A percentile compares a stretch with the other conserved stretches of the same genome.
phyloP scores from a whole-genome alignment of 1,139 yeast genomes.

The Lodderomyces theae region DNA sequence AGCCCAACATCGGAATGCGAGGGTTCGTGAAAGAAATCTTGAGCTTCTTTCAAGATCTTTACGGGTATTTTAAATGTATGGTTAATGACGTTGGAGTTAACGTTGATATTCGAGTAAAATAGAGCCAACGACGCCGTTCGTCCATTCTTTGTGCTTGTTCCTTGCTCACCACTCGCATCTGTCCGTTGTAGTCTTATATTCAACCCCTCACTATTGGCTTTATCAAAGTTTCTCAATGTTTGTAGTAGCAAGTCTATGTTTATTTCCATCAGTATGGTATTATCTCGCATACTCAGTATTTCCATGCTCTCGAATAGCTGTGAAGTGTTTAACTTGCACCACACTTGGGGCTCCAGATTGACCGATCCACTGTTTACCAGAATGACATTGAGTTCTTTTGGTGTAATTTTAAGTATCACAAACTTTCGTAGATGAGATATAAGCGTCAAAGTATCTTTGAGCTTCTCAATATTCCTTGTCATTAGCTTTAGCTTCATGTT shows the following conservation, averaged over 20 bases:
- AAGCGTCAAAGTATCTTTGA: slow-evolving; percentile 30
- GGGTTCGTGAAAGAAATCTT: slow-evolving; percentile 49
- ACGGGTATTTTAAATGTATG: slow-evolving; percentile 63
- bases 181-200: slow-evolving; percentile 52
- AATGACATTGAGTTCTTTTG: slow-evolving; percentile 43
- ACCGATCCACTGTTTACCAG: slow-evolving; percentile 41
- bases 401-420: slow-evolving; percentile 47
- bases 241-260: slow-evolving; percentile 55
- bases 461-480: slow-evolving; percentile 28
- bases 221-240: slow-evolving; percentile 52
- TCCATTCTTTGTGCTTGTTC: slow-evolving; percentile 24
- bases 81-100: slow-evolving; percentile 37
- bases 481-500: slow-evolving; percentile 34
- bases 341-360: slow-evolving; percentile 56
- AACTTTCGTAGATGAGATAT: slow-evolving; percentile 30
- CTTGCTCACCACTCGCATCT: slow-evolving; percentile 31
- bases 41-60: slow-evolving; percentile 45
- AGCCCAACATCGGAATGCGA: slow-evolving; percentile 46
- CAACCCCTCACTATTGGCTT: slow-evolving; percentile 49
- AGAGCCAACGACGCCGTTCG: slow-evolving; percentile 53
- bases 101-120: slow-evolving; percentile 40
- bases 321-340: slow-evolving; percentile 51
- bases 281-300: slow-evolving; percentile 44
- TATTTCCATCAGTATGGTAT: slow-evolving; percentile 52
- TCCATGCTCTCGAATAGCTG: slow-evolving; percentile 50